phyloP scores from a whole-genome alignment of 495 filamentous ascomycete genomes.

The Penicillium angulare region DNA sequence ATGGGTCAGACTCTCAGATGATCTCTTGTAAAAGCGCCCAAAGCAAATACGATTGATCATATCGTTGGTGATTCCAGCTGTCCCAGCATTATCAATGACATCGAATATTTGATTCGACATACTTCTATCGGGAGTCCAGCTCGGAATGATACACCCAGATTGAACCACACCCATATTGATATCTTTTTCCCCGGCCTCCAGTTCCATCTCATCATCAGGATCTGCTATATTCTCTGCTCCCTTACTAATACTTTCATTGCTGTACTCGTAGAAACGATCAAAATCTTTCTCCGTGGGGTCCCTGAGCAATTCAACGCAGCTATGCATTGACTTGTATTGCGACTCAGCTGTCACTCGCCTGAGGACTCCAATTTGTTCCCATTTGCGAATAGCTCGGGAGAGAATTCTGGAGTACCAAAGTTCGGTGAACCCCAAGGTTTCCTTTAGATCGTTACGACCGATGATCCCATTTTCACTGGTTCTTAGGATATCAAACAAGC shows the following conservation, averaged over 20 bases:
- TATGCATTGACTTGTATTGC: slow-evolving; percentile 42
- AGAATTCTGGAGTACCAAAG: slow-evolving; percentile 65
- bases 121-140: slow-evolving; percentile 54
- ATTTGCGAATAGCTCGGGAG: slow-evolving; percentile 64
- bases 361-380: slow-evolving; percentile 66
- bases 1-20: slow-evolving; percentile 54
- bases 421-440: slow-evolving; percentile 56
- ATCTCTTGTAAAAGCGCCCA: slow-evolving; percentile 56
- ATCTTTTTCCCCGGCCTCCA: slow-evolving; percentile 16
- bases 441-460: slow-evolving; percentile 60
- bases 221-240: slow-evolving; percentile 40
- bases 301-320: slow-evolving; percentile 70
- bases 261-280: slow-evolving; percentile 51
- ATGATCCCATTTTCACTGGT: slow-evolving; percentile 45
- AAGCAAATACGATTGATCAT: slow-evolving; percentile 51
- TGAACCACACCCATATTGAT: too few relatives aligned
- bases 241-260: slow-evolving; percentile 23
- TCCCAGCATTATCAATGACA: slow-evolving; percentile 48
- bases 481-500: slow-evolving; percentile 47
- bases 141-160: slow-evolving; percentile 40
- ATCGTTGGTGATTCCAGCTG: slow-evolving; percentile 49
- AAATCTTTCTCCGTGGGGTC: slow-evolving; percentile 68
- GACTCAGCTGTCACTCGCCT: slow-evolving; percentile 64
- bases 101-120: slow-evolving; percentile 56
- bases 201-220: slow-evolving; percentile 20